Percentiles rank a stretch among this genome's conserved stretches.
Conservation (phyloP, 352 stramenopile species). For the Pythium monospermum region DNA sequence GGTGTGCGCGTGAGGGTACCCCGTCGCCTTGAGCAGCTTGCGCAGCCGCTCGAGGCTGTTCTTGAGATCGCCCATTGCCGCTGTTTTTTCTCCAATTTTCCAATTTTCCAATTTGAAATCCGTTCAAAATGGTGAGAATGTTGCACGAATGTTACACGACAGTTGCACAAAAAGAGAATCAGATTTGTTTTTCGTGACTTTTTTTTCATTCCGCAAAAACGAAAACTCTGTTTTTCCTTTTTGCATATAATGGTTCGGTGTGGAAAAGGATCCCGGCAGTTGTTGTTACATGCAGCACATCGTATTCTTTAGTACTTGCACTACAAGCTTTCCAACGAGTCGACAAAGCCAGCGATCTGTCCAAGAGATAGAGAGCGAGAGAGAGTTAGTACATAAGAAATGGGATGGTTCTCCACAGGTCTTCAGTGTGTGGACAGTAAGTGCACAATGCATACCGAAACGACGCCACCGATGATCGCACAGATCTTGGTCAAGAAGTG, state of each 20-base stretch:
- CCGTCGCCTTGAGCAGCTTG: slow-evolving; percentile 43
- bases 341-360: slow-evolving; percentile 83
- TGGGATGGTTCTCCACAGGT: not conserved
- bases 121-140: not conserved
- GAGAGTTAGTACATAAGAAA: not conserved
- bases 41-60: slow-evolving; percentile 56
- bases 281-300: too few species aligned
- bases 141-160: slow-evolving; percentile 16
- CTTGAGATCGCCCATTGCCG: slow-evolving; percentile 35
- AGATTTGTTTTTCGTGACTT: too few species aligned
- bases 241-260: too few species aligned
- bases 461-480: slow-evolving; percentile 75
- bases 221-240: too few species aligned
- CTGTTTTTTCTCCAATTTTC: slow-evolving; percentile 3
- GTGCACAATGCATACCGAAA: slow-evolving; percentile 53
- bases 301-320: too few species aligned
- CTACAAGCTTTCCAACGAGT: slow-evolving; percentile 40
- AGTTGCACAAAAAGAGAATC: too few species aligned
- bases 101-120: not conserved
- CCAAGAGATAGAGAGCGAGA: not conserved
- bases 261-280: too few species aligned
- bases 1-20: slow-evolving; percentile 41
- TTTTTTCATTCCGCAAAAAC: too few species aligned
- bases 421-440: not conserved
- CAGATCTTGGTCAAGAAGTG: slow-evolving; percentile 86